Evolutionary conservation across 176 grass and related monocot species (phyloP).

Genomic region (Canna indica): DNA sequence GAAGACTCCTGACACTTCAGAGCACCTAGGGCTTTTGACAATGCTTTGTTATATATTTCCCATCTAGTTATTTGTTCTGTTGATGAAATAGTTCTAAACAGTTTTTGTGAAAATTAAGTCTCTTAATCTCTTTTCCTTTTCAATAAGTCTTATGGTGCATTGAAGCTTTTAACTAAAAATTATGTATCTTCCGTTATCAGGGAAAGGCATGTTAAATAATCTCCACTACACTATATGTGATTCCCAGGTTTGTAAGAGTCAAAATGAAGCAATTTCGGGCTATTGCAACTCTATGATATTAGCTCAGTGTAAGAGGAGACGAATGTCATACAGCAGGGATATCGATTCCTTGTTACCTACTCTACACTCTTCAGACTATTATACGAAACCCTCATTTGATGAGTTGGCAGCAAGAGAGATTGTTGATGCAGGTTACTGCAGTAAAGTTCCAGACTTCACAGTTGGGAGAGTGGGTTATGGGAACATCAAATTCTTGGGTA

Average conservation of each 20-base stretch:
- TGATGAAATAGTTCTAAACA: too few species aligned
- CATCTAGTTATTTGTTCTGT: too few species aligned
- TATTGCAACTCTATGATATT: slow-evolving; percentile 1
- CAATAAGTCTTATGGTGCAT: too few species aligned
- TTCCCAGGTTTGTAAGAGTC: not conserved
- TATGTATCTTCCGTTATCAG: not conserved
- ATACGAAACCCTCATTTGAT: slow-evolving; percentile 53
- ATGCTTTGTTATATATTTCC: too few species aligned
- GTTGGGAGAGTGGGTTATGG: slow-evolving; percentile 63
- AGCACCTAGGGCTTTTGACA: too few species aligned
- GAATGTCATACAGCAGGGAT: slow-evolving; percentile 12
- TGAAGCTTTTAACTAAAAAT: too few species aligned
- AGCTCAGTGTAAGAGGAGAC: slow-evolving; percentile 17
- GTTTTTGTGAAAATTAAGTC: too few species aligned
- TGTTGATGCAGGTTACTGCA: slow-evolving; percentile 54
- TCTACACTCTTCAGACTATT: slow-evolving; percentile 56
- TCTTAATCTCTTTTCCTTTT: too few species aligned
- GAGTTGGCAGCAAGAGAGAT: slow-evolving; percentile 52
- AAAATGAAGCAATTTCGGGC: not conserved
- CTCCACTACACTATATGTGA: not conserved
- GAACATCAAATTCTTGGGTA: slow-evolving; percentile 32
- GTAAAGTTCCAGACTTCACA: slow-evolving; percentile 52
- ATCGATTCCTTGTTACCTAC: slow-evolving; percentile 26
- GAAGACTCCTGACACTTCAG: too few species aligned
- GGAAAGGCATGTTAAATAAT: not conserved